Conservation (phyloP, 2,329 filamentous ascomycete species). For the Diaporthe citriasiana region DNA sequence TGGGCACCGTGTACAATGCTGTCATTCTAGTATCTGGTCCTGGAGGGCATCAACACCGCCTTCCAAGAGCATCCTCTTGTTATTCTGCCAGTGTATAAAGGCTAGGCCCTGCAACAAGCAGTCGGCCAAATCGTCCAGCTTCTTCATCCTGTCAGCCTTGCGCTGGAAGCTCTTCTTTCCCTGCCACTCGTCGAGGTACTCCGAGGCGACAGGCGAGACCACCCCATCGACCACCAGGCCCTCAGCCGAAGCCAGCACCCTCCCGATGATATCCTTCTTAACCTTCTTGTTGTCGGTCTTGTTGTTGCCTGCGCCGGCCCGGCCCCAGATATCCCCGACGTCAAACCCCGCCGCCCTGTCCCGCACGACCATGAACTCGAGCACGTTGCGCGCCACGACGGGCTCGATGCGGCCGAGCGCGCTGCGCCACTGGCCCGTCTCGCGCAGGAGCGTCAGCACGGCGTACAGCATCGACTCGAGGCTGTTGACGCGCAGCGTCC, state of each 20-base stretch:
- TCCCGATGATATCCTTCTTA: constrained; percentile 74
- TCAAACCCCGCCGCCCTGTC: constrained; percentile 22
- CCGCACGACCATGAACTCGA: constrained; percentile 47
- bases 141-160: constrained; percentile 57
- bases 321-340: constrained; percentile 48
- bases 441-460: constrained; percentile 69
- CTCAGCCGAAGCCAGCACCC: constrained; percentile 60
- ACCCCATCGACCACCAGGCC: constrained; percentile 49
- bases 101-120: constrained; percentile 83
- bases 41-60: constrained; percentile 49
- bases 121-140: constrained; percentile 87
- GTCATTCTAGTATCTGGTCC: constrained; percentile 41
- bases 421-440: constrained; percentile 56
- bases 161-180: constrained; percentile 47
- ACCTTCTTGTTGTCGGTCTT: constrained; percentile 64
- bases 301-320: constrained; percentile 63
- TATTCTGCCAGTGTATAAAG: constrained; percentile 82
- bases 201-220: constrained; percentile 52
- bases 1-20: neutral
- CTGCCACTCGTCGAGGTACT: constrained; percentile 49
- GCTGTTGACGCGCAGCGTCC: constrained; percentile 86
- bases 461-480: constrained; percentile 87
- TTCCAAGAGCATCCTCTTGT: constrained; percentile 56
- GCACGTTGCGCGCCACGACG: constrained; percentile 70
- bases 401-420: constrained; percentile 51